Base-by-base conservation (phyloP, 306 rosid genomes). In the Quillaja saponaria region DNA sequence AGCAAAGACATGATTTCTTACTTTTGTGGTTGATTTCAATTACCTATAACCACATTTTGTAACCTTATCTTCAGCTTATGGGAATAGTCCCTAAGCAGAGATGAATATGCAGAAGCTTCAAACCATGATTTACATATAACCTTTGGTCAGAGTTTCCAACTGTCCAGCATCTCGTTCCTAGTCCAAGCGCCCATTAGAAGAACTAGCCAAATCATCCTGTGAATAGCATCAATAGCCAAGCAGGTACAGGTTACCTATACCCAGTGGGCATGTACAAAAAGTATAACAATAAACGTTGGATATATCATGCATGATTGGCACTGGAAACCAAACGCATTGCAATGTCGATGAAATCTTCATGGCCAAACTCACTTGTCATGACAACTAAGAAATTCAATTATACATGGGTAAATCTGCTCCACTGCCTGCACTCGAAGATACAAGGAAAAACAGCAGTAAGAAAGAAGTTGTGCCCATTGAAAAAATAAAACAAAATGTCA, bases 331-430 rank as follows among this genome's bases (percentile, higher is more conserved):
- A 65, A 71, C 35, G 41, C 33, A 55, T 39, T 56, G 60, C 13
- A 28, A 37, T 4, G 61, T 61, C 25, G 47, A 55, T 42, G 67
- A 67, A 71, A 47, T 52, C 48, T 44, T n/a, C 47, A 54, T 13
- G 68, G 44, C 58, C 65, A 55, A 38, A 57, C 60, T 84, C 81
- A 86, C n/a, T 62, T 63, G 76, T 94, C 97, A 9, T 85, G 84
- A 54, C 25, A 53, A 58, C 52, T 68, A 63, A 94, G 92, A 77
- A 94, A 94, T 39, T 94, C 80, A 60, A 85, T 58, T 49, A 94
- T 85, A 75, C 85, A 71, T 10, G 99, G 97, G 72, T 94, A 87
- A 33, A 89, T 84, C 73, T 89, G 91, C 75, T 85, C 90, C 72
- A 57, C 84, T 10, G 99, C 99, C 99, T 94, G 83, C 71, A 53